Conservation (phyloP, 2,329 filamentous ascomycete genomes). For the Sclerotinia trifoliorum region DNA sequence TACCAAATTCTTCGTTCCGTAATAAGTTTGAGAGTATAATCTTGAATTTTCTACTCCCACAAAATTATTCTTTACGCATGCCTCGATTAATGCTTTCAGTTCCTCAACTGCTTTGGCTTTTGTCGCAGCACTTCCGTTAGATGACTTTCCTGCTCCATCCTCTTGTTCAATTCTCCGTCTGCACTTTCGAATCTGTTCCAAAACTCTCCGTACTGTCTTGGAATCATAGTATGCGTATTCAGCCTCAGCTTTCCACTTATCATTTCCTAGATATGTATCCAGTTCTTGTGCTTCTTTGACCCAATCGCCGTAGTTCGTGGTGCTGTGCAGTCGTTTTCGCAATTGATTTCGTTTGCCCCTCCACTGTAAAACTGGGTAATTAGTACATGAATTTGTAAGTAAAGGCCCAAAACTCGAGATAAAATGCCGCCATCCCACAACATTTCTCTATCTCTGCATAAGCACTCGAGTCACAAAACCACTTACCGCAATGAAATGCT, state of each 20-base stretch:
- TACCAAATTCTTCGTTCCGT: constrained; percentile 91
- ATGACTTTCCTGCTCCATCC: constrained; percentile 47
- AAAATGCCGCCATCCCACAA: not conserved
- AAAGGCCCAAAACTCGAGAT: not conserved
- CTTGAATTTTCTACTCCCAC: constrained; percentile 90
- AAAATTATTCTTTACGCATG: constrained; percentile 97
- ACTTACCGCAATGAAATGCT: constrained; percentile 43
- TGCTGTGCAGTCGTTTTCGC: constrained; percentile 66
- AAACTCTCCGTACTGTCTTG: constrained; percentile 74
- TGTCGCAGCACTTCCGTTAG: constrained; percentile 41
- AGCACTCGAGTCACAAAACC: not conserved
- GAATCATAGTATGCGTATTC: constrained; percentile 85
- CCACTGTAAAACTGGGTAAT: constrained; percentile 73
- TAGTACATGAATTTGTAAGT: not conserved
- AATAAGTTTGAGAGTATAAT: constrained; percentile 97
- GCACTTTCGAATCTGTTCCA: constrained; percentile 68
- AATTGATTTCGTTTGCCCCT: constrained; percentile 72
- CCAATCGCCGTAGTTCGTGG: constrained; percentile 81
- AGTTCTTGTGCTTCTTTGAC: constrained; percentile 73
- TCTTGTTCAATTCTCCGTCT: constrained; percentile 55
- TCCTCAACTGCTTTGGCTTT: constrained; percentile 64
- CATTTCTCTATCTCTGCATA: not conserved
- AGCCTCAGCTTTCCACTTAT: constrained; percentile 75
- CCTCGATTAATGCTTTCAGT: constrained; percentile 74
- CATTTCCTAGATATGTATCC: constrained; percentile 77